Evolutionary conservation across 2,329 filamentous ascomycete genomes (phyloP).

Genomic region (Aspergillus oerlinghausenensis): DNA sequence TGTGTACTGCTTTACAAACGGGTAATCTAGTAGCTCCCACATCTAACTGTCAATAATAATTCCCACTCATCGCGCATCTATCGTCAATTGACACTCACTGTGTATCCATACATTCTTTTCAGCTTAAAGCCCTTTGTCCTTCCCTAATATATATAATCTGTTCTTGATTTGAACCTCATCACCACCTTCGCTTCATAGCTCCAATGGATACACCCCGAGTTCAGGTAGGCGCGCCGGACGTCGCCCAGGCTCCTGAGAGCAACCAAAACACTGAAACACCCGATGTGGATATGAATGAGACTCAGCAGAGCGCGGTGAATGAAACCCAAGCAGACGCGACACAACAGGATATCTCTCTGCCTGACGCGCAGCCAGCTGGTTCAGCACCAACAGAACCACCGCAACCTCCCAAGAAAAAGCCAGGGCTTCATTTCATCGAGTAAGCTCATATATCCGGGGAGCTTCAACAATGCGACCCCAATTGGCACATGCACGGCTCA

Average conservation of each 20-base stretch:
- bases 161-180: not conserved
- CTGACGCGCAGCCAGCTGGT: constrained; percentile 18
- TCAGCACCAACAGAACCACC: constrained; percentile 11
- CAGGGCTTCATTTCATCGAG: constrained; percentile 26
- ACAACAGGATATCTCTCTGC: constrained; percentile 20
- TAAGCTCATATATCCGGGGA: constrained; percentile 12
- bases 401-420: constrained; percentile 15
- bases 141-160: not conserved
- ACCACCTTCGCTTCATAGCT: not conserved
- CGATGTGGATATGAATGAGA: constrained; percentile 26
- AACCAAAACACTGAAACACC: constrained; percentile 6
- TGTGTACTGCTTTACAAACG: not conserved
- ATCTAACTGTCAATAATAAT: not conserved
- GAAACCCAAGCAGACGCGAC: constrained; percentile 13
- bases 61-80: not conserved
- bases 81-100: not conserved
- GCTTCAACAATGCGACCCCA: not conserved
- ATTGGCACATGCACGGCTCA: constrained; percentile 5
- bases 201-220: constrained; percentile 20
- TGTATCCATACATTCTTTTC: not conserved
- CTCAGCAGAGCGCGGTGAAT: constrained; percentile 12
- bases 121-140: not conserved
- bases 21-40: not conserved
- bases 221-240: constrained; percentile 11
- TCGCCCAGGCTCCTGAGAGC: not conserved